These are phyloP conservation scores for Cubamyces lactineus DNA, from an alignment of 768 basidiomycete species.

Conservation along the genomic window DNA sequence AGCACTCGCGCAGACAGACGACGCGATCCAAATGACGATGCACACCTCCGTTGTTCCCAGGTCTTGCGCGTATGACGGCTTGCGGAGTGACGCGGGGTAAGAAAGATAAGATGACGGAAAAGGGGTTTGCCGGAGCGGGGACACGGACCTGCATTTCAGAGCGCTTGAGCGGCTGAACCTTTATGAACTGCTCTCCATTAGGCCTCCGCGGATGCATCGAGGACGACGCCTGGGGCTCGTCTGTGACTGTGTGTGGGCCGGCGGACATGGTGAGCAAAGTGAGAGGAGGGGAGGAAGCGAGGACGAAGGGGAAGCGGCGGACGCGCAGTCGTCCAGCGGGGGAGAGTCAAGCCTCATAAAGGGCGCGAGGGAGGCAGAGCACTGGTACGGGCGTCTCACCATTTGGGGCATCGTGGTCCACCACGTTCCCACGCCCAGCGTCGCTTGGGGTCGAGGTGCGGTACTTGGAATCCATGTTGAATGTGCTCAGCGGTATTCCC, in stretches of 20 bases:
- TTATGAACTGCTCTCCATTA: conserved; percentile 53
- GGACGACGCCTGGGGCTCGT: conserved; percentile 36
- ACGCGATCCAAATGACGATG: background rate
- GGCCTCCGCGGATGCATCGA: conserved; percentile 12
- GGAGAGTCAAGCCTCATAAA: background rate
- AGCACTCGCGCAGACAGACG: background rate
- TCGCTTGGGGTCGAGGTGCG: conserved; percentile 45
- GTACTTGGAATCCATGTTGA: conserved; percentile 51
- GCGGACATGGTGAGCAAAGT: conserved; percentile 21
- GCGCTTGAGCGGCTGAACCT: conserved; percentile 83
- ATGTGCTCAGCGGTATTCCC: conserved; percentile 16
- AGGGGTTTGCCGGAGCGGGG: conserved; percentile 14
- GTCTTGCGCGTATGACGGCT: conserved; percentile 94
- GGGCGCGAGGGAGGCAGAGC: background rate
- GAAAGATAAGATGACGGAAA: conserved; percentile 12
- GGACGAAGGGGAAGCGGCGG: conserved; percentile 14
- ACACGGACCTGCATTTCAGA: conserved; percentile 81
- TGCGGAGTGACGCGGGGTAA: conserved; percentile 26
- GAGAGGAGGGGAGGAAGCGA: conserved; percentile 5
- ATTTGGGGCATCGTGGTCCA: conserved; percentile 64
- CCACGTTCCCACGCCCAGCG: conserved; percentile 60
- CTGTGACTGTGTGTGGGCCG: conserved; percentile 56
- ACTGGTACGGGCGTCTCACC: conserved; percentile 45
- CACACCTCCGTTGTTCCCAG: conserved; percentile 65
- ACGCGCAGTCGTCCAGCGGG: background rate